Conservation (phyloP, 768 basidiomycete species). For the Amanita fuliginea region DNA sequence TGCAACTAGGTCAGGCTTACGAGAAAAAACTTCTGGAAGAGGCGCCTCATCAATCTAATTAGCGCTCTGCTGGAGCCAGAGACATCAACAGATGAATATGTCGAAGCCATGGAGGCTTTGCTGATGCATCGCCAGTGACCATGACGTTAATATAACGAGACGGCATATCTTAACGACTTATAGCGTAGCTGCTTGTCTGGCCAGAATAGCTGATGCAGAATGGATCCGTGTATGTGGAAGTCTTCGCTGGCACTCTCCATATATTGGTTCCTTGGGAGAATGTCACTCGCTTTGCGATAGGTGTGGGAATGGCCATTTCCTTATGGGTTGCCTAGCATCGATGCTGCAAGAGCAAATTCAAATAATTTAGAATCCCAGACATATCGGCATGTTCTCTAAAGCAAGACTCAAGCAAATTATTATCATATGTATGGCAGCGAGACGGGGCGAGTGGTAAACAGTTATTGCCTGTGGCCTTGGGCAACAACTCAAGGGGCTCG, state of each 20-base stretch:
- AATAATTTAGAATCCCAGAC: not conserved
- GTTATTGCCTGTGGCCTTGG: not conserved
- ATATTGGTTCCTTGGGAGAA: slow-evolving; percentile 60
- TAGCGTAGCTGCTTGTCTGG: slow-evolving; percentile 50
- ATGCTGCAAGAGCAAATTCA: slow-evolving; percentile 6
- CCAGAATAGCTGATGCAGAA: slow-evolving; percentile 69
- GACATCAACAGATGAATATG: slow-evolving; percentile 59
- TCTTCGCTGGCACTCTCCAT: slow-evolving; percentile 56
- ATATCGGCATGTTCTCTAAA: not conserved
- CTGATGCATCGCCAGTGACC: slow-evolving; percentile 37
- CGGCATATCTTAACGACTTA: slow-evolving; percentile 48
- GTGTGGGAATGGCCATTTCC: slow-evolving; percentile 53
- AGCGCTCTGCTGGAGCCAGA: slow-evolving; percentile 57
- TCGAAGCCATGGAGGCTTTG: not conserved
- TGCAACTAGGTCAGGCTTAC: slow-evolving; percentile 45
- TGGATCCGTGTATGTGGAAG: slow-evolving; percentile 66
- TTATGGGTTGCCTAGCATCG: slow-evolving; percentile 26
- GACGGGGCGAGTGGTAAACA: not conserved
- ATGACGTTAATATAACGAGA: slow-evolving; percentile 50
- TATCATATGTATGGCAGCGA: not conserved
- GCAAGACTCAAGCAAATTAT: not conserved
- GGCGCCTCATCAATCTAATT: slow-evolving; percentile 53
- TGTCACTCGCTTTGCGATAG: slow-evolving; percentile 70
- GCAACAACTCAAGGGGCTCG: not conserved
- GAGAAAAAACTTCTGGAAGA: slow-evolving; percentile 69